Evolutionary conservation across 2,329 filamentous ascomycete species (phyloP).

Genomic region (Penicillium sp.): DNA sequence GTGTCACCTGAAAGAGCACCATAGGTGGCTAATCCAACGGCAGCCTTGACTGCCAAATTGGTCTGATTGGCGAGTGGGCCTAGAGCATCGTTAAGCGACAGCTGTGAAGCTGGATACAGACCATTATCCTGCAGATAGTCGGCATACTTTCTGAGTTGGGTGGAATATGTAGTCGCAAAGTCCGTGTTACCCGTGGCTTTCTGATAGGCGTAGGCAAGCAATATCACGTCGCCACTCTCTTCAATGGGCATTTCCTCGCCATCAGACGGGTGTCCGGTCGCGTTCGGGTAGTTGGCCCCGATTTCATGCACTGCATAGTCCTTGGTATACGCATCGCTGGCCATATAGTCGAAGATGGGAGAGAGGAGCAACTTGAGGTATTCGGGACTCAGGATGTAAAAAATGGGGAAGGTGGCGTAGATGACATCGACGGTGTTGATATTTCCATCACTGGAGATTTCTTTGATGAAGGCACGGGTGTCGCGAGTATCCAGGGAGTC

Average conservation of each 20-base stretch:
- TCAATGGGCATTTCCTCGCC: conserved; percentile 39
- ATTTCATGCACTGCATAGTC: conserved; percentile 36
- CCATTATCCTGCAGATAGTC: conserved; percentile 35
- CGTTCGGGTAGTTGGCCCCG: conserved; percentile 35
- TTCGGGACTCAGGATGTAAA: conserved; percentile 37
- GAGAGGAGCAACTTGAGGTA: conserved; percentile 39
- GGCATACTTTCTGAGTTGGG: conserved; percentile 32
- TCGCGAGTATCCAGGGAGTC: conserved; percentile 27
- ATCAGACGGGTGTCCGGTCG: conserved; percentile 31
- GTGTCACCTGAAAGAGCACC: conserved; percentile 23
- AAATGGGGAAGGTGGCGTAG: conserved; percentile 38
- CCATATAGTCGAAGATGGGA: conserved; percentile 39
- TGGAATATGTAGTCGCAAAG: conserved; percentile 29
- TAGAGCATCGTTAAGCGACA: conserved; percentile 39
- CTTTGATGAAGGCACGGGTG: conserved; percentile 35
- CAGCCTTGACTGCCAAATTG: conserved; percentile 41
- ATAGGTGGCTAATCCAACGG: conserved; percentile 36
- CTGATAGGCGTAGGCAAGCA: conserved; percentile 35
- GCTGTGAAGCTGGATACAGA: conserved; percentile 31
- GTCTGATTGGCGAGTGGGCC: conserved; percentile 39
- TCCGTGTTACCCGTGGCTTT: conserved; percentile 31
- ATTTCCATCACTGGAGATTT: conserved; percentile 40
- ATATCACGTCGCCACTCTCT: conserved; percentile 36
- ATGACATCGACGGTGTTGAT: conserved; percentile 42
- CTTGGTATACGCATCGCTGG: conserved; percentile 30